Percentiles rank a stretch among this genome's conserved stretches.
Conservation (phyloP, 805 yeast species). For the Zygosaccharomyces siamensis region DNA sequence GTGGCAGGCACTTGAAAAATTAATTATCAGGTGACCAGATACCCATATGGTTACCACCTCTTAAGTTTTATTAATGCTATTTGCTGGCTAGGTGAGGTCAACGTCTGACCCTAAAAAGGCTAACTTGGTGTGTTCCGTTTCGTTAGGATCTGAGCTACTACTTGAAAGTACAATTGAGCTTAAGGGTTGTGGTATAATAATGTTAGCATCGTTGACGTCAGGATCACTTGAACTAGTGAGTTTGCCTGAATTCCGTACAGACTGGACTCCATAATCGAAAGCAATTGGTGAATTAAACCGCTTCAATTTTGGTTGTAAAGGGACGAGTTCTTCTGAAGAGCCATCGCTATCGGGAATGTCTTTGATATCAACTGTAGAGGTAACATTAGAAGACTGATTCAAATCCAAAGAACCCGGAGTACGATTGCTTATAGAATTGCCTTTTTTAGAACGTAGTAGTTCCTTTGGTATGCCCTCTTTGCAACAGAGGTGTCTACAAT, state of each 20-base stretch:
- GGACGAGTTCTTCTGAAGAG: not conserved
- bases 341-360: not conserved
- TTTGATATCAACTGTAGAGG: not conserved
- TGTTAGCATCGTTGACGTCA: not conserved
- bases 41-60: not conserved
- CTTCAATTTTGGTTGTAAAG: not conserved
- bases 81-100: slow-evolving; percentile 10
- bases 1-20: no score
- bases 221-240: not conserved
- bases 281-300: not conserved
- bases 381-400: not conserved
- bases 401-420: not conserved
- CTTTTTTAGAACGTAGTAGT: slow-evolving; percentile 7
- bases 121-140: slow-evolving; percentile 7
- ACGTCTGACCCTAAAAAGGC: slow-evolving; percentile 23
- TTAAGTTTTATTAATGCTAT: not conserved
- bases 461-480: slow-evolving; percentile 39
- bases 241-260: not conserved
- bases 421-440: not conserved
- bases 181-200: not conserved
- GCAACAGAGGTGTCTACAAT: slow-evolving; percentile 47
- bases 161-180: not conserved
- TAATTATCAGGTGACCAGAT: not conserved
- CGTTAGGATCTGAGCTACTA: not conserved
- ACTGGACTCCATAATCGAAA: not conserved